Evolutionary conservation across 2,329 filamentous ascomycete species (phyloP).

Genomic region (Alternaria tenuissima): DNA sequence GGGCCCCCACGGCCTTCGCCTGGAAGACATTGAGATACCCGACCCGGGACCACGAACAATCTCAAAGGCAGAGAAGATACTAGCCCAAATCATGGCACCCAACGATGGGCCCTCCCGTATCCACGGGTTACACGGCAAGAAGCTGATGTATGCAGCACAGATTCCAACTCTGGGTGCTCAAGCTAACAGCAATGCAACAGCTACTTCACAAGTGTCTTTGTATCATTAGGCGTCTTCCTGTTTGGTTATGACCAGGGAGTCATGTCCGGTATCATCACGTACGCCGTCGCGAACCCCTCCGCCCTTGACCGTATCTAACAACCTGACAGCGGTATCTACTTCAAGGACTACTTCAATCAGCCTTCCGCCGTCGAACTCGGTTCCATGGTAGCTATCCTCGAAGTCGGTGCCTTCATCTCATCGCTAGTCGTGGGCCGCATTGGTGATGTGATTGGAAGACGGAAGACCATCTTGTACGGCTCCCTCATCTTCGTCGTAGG

Average conservation of each 20-base stretch:
- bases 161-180: neutral
- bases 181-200: slow-evolving; percentile 57
- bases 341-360: slow-evolving; percentile 91
- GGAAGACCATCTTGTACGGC: slow-evolving; percentile 91
- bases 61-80: slow-evolving; percentile 71
- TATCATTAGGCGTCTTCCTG: slow-evolving; percentile 84
- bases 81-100: slow-evolving; percentile 86
- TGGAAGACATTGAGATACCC: slow-evolving; percentile 84
- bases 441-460: slow-evolving; percentile 89
- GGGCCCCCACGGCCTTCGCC: slow-evolving; percentile 58
- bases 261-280: slow-evolving; percentile 81
- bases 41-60: slow-evolving; percentile 70
- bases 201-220: slow-evolving; percentile 93
- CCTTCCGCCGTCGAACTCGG: slow-evolving; percentile 87
- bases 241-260: slow-evolving; percentile 92
- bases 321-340: slow-evolving; percentile 75
- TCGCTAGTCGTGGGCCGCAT: slow-evolving; percentile 86
- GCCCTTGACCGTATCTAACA: slow-evolving; percentile 40
- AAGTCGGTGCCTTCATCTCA: slow-evolving; percentile 90
- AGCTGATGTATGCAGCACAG: slow-evolving; percentile 74
- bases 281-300: slow-evolving; percentile 48
- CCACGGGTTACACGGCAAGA: slow-evolving; percentile 94
- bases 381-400: slow-evolving; percentile 97
- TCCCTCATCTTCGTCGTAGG: slow-evolving; percentile 87
- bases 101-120: slow-evolving; percentile 74